A percentile compares a stretch with the other conserved stretches of the same genome.
phyloP scores from a whole-genome alignment of 2,329 filamentous ascomycete species.

The Monilinia aucupariae region DNA sequence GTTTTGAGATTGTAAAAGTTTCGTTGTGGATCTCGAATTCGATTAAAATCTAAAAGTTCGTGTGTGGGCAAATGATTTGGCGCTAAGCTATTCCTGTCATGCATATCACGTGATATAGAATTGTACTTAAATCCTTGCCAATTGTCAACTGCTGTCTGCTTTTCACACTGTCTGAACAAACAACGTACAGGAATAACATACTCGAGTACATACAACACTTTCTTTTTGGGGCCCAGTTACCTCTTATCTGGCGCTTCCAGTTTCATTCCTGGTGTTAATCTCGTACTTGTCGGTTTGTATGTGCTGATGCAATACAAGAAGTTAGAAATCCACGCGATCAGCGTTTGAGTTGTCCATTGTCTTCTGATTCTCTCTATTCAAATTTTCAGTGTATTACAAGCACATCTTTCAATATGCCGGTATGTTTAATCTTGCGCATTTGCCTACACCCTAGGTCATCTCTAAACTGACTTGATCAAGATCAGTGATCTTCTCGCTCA shows the following conservation, averaged over 20 bases:
- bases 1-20: constrained; percentile 12
- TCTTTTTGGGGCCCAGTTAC: neutral
- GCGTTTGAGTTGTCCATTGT: constrained; percentile 21
- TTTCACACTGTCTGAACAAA: constrained; percentile 11
- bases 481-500: constrained; percentile 56
- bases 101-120: neutral
- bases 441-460: constrained; percentile 13
- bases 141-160: neutral
- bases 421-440: constrained; percentile 19
- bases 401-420: constrained; percentile 27
- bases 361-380: constrained; percentile 5
- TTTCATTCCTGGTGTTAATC: neutral
- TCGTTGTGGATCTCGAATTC: constrained; percentile 15
- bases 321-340: constrained; percentile 21
- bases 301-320: constrained; percentile 21
- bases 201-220: neutral
- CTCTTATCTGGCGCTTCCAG: neutral
- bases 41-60: constrained; percentile 16
- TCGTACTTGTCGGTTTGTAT: constrained; percentile 1
- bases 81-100: constrained; percentile 5
- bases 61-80: constrained; percentile 3
- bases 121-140: constrained; percentile 7
- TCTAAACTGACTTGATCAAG: constrained; percentile 35
- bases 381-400: constrained; percentile 9
- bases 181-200: constrained; percentile 10